Conservation (phyloP, 192 early-diverging fungal species). For the Backusella circina region DNA sequence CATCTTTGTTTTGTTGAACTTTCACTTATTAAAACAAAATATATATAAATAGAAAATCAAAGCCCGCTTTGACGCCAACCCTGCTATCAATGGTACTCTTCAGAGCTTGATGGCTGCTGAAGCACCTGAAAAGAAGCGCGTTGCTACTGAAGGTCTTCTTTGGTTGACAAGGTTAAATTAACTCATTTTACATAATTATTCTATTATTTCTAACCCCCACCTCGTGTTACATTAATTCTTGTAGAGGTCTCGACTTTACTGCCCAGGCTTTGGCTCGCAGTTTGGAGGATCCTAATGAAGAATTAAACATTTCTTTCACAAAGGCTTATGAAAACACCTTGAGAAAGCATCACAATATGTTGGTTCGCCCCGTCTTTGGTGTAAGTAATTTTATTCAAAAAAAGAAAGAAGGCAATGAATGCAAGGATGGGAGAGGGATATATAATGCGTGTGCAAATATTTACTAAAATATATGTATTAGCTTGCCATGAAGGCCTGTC, state of each 20-base stretch:
- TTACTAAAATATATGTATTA: constrained; percentile 17
- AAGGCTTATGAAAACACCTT: constrained; percentile 70
- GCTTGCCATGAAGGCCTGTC: constrained; percentile 92
- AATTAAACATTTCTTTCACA: constrained; percentile 69
- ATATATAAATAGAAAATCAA: constrained; percentile 68
- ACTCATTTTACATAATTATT: background rate
- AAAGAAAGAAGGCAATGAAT: background rate
- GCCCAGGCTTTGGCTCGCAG: constrained; percentile 64
- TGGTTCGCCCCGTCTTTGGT: constrained; percentile 64
- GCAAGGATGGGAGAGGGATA: background rate
- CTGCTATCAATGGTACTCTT: constrained; percentile 69
- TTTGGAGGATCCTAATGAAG: constrained; percentile 48
- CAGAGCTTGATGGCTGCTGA: constrained; percentile 79
- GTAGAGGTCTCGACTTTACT: constrained; percentile 75
- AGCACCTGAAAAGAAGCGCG: constrained; percentile 72
- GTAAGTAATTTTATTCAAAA: constrained; percentile 35
- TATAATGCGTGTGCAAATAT: background rate
- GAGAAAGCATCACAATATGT: constrained; percentile 63
- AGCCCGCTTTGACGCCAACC: constrained; percentile 64
- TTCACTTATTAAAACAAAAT: constrained; percentile 11
- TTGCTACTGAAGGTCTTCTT: constrained; percentile 86
- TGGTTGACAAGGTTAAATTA: constrained; percentile 82
- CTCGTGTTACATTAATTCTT: constrained; percentile 2
- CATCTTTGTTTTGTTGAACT: background rate
- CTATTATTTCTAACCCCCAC: background rate